Conservation (phyloP, 208 protist species). For the Angomonas deanei region DNA sequence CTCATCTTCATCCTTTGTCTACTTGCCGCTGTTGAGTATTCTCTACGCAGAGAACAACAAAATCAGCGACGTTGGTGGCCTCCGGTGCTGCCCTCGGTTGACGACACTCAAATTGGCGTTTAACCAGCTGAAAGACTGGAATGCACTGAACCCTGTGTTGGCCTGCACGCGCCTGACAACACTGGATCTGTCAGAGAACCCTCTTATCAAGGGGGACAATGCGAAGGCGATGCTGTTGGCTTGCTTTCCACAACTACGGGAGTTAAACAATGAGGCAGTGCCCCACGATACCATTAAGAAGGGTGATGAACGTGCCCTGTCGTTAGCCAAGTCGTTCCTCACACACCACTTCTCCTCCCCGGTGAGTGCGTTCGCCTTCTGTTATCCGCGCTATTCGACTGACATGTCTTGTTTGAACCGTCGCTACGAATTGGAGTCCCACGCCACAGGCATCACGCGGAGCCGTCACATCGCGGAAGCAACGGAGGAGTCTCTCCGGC, state of each 20-base stretch:
- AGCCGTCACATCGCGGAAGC: slow-evolving; percentile 4
- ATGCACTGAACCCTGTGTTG: slow-evolving; percentile 32
- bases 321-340: neutral
- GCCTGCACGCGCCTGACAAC: slow-evolving; percentile 32
- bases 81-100: slow-evolving; percentile 54
- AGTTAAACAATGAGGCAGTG: slow-evolving; percentile 31
- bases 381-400: neutral
- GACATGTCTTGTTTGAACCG: neutral
- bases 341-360: too few relatives aligned
- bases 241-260: slow-evolving; percentile 17
- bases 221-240: neutral
- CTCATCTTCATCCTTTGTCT: slow-evolving; percentile 21
- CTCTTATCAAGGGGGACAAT: slow-evolving; percentile 16
- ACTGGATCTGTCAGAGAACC: slow-evolving; percentile 62
- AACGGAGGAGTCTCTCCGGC: slow-evolving; percentile 10
- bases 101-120: slow-evolving; percentile 43
- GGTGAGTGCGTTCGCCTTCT: neutral
- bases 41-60: slow-evolving; percentile 74
- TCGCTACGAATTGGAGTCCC: neutral
- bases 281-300: neutral
- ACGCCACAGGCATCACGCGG: neutral
- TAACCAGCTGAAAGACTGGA: slow-evolving; percentile 40
- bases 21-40: slow-evolving; percentile 62
- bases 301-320: too few relatives aligned
- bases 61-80: slow-evolving; percentile 43